These are phyloP conservation scores for Lasiosphaeria ovina DNA, from an alignment of 495 filamentous ascomycete genomes.

Conservation along the genomic window DNA sequence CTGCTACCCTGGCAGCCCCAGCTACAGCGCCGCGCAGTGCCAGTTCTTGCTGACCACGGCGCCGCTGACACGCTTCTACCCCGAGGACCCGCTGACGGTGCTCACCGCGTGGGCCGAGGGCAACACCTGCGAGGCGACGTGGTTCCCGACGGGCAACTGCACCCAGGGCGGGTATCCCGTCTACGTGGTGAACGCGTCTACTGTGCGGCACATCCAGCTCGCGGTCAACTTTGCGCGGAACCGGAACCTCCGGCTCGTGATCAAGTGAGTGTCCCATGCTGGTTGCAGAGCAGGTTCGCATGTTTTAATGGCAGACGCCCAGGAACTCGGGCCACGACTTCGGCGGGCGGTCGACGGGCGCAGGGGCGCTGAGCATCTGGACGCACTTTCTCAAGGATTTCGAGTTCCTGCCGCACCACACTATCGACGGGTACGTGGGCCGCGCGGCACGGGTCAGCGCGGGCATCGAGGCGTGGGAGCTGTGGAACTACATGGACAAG, in stretches of 20 bases:
- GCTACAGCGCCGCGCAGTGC: slow-evolving; percentile 44
- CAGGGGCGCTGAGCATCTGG: slow-evolving; percentile 56
- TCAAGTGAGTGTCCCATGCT: slow-evolving; percentile 43
- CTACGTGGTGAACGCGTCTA: slow-evolving; percentile 57
- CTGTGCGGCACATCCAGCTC: slow-evolving; percentile 51
- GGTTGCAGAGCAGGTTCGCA: slow-evolving; percentile 3
- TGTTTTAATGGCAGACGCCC: not conserved
- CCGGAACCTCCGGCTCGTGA: slow-evolving; percentile 53
- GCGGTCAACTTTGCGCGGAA: slow-evolving; percentile 61
- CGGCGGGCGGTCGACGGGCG: slow-evolving; percentile 50
- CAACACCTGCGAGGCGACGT: slow-evolving; percentile 26
- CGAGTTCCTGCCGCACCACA: slow-evolving; percentile 39
- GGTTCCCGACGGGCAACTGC: slow-evolving; percentile 38
- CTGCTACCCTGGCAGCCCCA: slow-evolving; percentile 46
- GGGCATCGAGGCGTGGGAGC: slow-evolving; percentile 43
- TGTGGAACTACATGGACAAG: slow-evolving; percentile 34
- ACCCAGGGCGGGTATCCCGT: slow-evolving; percentile 56
- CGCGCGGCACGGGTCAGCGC: slow-evolving; percentile 42
- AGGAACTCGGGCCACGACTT: slow-evolving; percentile 70
- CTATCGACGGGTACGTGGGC: slow-evolving; percentile 37
- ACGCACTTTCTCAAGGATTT: slow-evolving; percentile 52
- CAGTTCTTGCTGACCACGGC: slow-evolving; percentile 23
- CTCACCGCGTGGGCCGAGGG: slow-evolving; percentile 37
- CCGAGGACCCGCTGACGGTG: slow-evolving; percentile 35
- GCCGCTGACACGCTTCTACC: slow-evolving; percentile 29